Percentiles rank a stretch among this genome's conserved stretches.
phyloP scores from a whole-genome alignment of 2,329 filamentous ascomycete genomes.

The Chaetoscypha palmicola region DNA sequence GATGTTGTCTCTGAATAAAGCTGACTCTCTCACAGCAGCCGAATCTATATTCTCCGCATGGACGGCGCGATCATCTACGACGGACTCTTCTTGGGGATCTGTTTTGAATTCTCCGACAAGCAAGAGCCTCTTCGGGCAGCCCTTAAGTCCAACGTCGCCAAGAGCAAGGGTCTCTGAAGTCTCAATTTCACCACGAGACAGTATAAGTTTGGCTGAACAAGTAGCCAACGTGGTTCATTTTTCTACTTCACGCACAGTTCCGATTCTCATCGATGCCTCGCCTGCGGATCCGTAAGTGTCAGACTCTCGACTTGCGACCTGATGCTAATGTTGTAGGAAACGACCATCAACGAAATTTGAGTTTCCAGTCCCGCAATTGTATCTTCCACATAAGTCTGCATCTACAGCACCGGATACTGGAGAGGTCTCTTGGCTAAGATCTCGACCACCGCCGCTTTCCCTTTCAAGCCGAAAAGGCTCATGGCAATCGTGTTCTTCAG shows the following conservation, averaged over 20 bases:
- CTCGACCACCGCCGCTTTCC: not conserved
- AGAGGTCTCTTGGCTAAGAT: not conserved
- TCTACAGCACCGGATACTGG: not conserved
- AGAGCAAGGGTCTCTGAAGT: slow-evolving; percentile 37
- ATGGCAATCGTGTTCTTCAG: slow-evolving; percentile 21
- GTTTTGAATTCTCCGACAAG: slow-evolving; percentile 24
- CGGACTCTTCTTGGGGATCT: slow-evolving; percentile 32
- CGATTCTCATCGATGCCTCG: slow-evolving; percentile 17
- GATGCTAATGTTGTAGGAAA: slow-evolving; percentile 7
- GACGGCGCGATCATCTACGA: slow-evolving; percentile 33
- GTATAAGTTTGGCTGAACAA: slow-evolving; percentile 29
- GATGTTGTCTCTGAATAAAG: not conserved
- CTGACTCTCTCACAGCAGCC: slow-evolving; percentile 22
- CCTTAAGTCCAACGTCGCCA: slow-evolving; percentile 37
- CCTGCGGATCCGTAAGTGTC: too few species aligned
- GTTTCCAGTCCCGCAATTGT: slow-evolving; percentile 19
- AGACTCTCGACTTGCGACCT: too few species aligned
- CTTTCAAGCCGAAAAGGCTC: slow-evolving; percentile 6
- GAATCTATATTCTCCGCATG: slow-evolving; percentile 42
- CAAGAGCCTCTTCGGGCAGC: slow-evolving; percentile 31
- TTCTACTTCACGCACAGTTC: slow-evolving; percentile 20
- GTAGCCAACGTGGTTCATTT: slow-evolving; percentile 35
- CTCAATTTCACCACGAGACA: slow-evolving; percentile 31
- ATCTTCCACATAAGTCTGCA: slow-evolving; percentile 1
- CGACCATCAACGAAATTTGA: slow-evolving; percentile 17